phyloP scores from a whole-genome alignment of 192 early-diverging fungal genomes.

The Backusella parvicylindrica region DNA sequence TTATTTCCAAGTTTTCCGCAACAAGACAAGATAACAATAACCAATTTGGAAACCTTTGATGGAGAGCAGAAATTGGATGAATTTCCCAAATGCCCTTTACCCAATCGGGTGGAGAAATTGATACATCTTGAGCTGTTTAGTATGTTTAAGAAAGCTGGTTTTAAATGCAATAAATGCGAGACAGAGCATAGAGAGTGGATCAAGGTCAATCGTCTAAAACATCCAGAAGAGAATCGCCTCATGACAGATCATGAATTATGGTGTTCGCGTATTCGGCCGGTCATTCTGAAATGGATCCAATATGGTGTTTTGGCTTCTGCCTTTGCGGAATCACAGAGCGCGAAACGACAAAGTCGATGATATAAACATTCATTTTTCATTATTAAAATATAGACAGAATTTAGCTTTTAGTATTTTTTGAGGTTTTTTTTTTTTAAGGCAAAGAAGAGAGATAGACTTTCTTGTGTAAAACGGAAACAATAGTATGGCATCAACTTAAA shows the following conservation, averaged over 20 bases:
- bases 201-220: neutral
- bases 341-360: neutral
- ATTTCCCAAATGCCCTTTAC: neutral
- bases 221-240: neutral
- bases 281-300: constrained; percentile 6
- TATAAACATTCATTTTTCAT: no score
- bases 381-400: no score
- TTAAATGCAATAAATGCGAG: neutral
- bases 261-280: neutral
- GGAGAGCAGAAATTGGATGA: neutral
- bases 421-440: no score
- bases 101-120: neutral
- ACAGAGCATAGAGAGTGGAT: neutral
- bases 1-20: neutral
- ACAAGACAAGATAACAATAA: neutral
- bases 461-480: no score
- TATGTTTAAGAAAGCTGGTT: neutral
- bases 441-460: no score
- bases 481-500: no score
- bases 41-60: neutral
- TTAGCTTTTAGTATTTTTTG: no score
- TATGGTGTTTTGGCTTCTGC: constrained; percentile 3
- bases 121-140: constrained; percentile 6
- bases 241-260: neutral
- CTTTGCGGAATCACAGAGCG: neutral